These are phyloP conservation scores for Xylariaceae sp. DNA, from an alignment of 2,329 filamentous ascomycete genomes.

Conservation along the genomic window DNA sequence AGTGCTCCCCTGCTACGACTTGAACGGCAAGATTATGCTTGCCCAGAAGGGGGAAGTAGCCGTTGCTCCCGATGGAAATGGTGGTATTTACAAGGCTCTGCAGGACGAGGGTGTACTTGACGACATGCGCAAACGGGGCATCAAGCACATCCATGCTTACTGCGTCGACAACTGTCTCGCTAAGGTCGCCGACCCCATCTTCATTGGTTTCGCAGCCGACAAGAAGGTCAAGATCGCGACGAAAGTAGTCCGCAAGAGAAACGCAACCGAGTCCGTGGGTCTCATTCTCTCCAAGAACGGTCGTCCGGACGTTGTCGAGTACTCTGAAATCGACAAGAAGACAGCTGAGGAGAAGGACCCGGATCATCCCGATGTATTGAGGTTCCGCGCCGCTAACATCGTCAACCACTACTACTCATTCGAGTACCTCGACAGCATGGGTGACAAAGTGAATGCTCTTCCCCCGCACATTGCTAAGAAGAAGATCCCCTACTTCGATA, in stretches of 20 bases:
- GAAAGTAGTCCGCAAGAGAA: constrained; percentile 98
- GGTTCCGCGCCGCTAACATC: constrained; percentile 97
- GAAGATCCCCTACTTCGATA: constrained; percentile 89
- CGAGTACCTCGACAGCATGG: constrained; percentile 85
- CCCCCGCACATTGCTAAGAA: constrained; percentile 96
- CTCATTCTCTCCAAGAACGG: constrained; percentile 94
- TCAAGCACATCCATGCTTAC: constrained; percentile 95
- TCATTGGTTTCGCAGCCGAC: constrained; percentile 87
- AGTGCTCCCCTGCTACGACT: constrained; percentile 92
- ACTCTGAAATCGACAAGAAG: constrained; percentile 88
- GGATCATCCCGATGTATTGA: constrained; percentile 75
- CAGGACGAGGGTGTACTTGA: constrained; percentile 59
- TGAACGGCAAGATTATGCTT: constrained; percentile 94
- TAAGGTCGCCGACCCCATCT: constrained; percentile 93
- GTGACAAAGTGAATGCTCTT: constrained; percentile 77
- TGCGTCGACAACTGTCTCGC: constrained; percentile 99
- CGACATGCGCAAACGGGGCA: constrained; percentile 84
- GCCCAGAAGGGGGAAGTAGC: constrained; percentile 88
- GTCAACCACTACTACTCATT: constrained; percentile 99
- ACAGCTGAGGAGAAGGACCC: constrained; percentile 87
- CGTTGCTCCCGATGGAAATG: constrained; percentile 95
- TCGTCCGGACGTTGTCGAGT: constrained; percentile 95
- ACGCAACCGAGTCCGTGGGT: constrained; percentile 92
- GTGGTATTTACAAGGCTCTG: constrained; percentile 94
- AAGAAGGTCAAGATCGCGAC: constrained; percentile 93